These are phyloP conservation scores for Neoboletus subvelutipes DNA, from an alignment of 768 basidiomycete genomes.

Conservation along the genomic window DNA sequence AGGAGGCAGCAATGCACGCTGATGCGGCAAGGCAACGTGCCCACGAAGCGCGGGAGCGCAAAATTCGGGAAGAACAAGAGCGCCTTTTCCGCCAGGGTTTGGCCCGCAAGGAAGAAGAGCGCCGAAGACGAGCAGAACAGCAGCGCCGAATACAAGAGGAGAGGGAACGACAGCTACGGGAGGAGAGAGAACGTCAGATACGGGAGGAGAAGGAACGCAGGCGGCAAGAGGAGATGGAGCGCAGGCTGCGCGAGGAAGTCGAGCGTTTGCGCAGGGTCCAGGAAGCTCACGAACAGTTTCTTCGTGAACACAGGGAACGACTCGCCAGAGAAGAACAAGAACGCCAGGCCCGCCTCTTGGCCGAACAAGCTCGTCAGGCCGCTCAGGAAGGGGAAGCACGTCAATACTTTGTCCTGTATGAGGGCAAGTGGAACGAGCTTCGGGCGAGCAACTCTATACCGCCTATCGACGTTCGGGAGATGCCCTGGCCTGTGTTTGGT, in stretches of 20 bases:
- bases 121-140: constrained; percentile 8
- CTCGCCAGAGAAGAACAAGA: constrained; percentile 21
- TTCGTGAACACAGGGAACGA: constrained; percentile 18
- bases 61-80: constrained; percentile 24
- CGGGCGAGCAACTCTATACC: constrained; percentile 22
- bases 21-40: constrained; percentile 18
- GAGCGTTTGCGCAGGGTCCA: constrained; percentile 9
- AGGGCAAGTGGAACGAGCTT: constrained; percentile 40
- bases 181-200: not conserved
- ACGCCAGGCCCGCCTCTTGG: constrained; percentile 19
- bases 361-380: constrained; percentile 18
- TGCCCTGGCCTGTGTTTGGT: constrained; percentile 48
- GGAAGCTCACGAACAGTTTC: constrained; percentile 3
- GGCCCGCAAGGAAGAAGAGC: constrained; percentile 14
- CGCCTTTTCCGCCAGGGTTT: constrained; percentile 2
- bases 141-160: constrained; percentile 11
- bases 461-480: constrained; percentile 27
- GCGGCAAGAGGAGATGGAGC: constrained; percentile 7
- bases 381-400: constrained; percentile 7
- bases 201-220: constrained; percentile 19
- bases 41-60: constrained; percentile 25
- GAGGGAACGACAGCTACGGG: constrained; percentile 11
- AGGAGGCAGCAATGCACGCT: constrained; percentile 15
- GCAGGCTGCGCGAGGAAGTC: constrained; percentile 14
- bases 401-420: constrained; percentile 27